A percentile compares a stretch with the other conserved stretches of the same genome.
Conservation (phyloP, 2,329 filamentous ascomycete species). For the Fusarium bactridioides region DNA sequence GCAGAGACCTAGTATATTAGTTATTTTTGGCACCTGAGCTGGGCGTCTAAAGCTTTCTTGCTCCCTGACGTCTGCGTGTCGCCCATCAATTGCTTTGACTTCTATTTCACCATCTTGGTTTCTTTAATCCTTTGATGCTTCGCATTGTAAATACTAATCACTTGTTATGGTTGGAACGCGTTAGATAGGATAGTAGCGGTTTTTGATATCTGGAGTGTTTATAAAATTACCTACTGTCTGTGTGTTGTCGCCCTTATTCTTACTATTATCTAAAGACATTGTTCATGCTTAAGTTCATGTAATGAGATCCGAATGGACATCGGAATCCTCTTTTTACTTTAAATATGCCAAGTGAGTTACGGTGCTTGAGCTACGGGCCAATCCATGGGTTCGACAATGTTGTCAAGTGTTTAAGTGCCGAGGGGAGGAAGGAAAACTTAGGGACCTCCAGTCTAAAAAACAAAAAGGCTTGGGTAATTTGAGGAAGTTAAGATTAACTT, state of each 20-base stretch:
- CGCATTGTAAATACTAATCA: neutral
- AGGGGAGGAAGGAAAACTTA: neutral
- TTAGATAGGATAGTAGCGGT: fast-evolving
- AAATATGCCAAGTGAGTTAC: fast-evolving
- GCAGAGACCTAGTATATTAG: neutral
- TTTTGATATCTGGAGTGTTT: neutral
- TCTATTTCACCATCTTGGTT: constrained; percentile 6
- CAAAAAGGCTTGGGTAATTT: neutral
- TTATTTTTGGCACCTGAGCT: neutral
- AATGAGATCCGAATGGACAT: too few relatives aligned
- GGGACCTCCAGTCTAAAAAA: too few relatives aligned
- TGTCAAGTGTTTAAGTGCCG: too few relatives aligned
- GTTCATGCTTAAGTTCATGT: neutral
- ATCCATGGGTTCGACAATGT: neutral
- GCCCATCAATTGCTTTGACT: neutral
- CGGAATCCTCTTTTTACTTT: neutral
- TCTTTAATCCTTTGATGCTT: neutral
- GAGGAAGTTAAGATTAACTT: neutral
- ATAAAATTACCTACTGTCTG: neutral
- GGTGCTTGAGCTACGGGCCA: neutral
- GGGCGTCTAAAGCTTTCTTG: neutral
- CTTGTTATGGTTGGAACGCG: neutral
- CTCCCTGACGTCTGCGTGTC: neutral
- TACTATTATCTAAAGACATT: neutral
- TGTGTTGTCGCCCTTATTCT: neutral